Evolutionary conservation across 441 rosid genomes (phyloP), one percentile per base, ranked within the genome.

Genomic region (Populus trichocarpa): DNA sequence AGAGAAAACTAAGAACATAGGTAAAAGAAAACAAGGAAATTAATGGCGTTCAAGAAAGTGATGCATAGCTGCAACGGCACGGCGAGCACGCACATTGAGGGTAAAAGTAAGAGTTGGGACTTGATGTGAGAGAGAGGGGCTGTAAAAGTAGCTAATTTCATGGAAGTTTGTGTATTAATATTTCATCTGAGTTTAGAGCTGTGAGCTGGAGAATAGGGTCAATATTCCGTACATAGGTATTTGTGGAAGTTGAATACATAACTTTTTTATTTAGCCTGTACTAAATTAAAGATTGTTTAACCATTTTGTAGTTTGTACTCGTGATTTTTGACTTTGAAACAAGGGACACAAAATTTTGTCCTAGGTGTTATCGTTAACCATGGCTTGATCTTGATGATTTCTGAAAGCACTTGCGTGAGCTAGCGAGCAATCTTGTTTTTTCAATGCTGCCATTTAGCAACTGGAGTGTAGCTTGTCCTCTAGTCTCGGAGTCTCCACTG

Each of bases 31-130:
- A 63, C 63, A 50, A 67, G 36, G 14, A 30, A 30, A 30, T 30
- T 30, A 3, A 30, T 30, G 76, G 25, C 66, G 72, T 71, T 67
- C 71, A 59, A 50, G 32, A 70, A 70, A 65, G 14, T n/a, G 6
- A 50, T 18, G 46, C 46, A 20, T 50, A 59, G 63, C 68, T 70
- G 83, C 46, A 74, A 74, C 77, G 85, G 83, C 82, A 82, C 70
- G 83, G 68, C 42, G 71, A 68, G 76, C 71, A 26, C 73, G 57
- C 53, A 22, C 61, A 71, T 67, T 67, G 69, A 72, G 70, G 69
- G 72, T n/a, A 42, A 33, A 69, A 53, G 26, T 11, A 63, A 57
- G 61, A 28, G 59, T 74, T 79, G 36, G 75, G 73, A 77, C 76
- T 67, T 40, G n/a, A 30, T 5, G 8, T 63, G 70, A 3, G 32